These are phyloP conservation scores for Pichia kudriavzevii DNA, from an alignment of 1,139 yeast genomes.

Conservation along the genomic window DNA sequence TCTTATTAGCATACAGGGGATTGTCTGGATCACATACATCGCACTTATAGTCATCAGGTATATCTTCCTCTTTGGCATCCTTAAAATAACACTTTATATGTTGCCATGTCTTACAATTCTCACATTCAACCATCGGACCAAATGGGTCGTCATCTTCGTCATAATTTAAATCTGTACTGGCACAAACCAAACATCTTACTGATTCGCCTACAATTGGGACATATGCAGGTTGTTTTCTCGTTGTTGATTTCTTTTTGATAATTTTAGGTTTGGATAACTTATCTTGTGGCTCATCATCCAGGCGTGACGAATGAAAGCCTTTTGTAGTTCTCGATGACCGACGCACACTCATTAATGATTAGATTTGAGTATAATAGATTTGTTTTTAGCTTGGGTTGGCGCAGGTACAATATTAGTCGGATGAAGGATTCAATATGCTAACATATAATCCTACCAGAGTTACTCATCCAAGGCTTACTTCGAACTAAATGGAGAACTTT, in stretches of 20 bases:
- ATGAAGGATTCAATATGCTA: too few species aligned
- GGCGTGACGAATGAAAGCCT: slow-evolving; percentile 29
- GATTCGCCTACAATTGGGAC: slow-evolving; percentile 17
- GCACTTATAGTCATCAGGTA: slow-evolving; percentile 45
- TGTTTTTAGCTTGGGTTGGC: too few species aligned
- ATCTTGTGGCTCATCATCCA: slow-evolving; percentile 6
- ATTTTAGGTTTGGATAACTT: background rate
- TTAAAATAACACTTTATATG: slow-evolving; percentile 64
- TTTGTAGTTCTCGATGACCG: slow-evolving; percentile 38
- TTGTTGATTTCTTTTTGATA: background rate
- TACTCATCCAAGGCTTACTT: too few species aligned
- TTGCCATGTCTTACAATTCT: slow-evolving; percentile 75
- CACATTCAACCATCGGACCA: slow-evolving; percentile 75
- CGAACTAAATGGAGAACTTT: too few species aligned
- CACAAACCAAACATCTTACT: slow-evolving; percentile 60
- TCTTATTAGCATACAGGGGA: slow-evolving; percentile 27
- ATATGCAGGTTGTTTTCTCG: slow-evolving; percentile 3
- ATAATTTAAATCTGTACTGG: slow-evolving; percentile 55
- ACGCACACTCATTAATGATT: slow-evolving; percentile 25
- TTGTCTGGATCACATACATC: slow-evolving; percentile 40
- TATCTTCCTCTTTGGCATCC: slow-evolving; percentile 28
- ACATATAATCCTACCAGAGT: too few species aligned
- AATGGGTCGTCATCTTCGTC: slow-evolving; percentile 51
- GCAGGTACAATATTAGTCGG: too few species aligned
- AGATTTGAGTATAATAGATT: too few species aligned